Conservation (phyloP, 139 green algal genomes). For the Chlamydomonas schloesseri region DNA sequence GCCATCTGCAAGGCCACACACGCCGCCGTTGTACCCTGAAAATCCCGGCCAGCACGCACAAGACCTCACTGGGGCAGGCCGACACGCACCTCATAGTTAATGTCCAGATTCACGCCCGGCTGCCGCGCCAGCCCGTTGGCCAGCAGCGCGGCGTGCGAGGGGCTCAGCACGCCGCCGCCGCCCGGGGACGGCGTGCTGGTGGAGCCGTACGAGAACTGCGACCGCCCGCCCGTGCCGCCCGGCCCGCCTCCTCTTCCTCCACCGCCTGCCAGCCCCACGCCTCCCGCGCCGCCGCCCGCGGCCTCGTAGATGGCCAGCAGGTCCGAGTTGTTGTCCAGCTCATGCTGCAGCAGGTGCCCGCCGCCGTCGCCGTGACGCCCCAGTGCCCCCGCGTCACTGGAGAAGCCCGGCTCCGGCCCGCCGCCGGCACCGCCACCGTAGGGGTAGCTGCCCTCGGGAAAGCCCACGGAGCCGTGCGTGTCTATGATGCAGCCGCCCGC, state of each 20-base stretch:
- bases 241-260: too few relatives aligned
- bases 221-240: too few relatives aligned
- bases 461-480: neutral
- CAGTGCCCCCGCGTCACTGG: neutral
- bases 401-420: neutral
- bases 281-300: neutral
- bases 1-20: too few relatives aligned
- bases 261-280: too few relatives aligned
- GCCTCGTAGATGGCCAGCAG: neutral
- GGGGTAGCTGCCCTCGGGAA: neutral
- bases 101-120: constrained; percentile 26
- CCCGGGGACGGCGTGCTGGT: neutral
- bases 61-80: too few relatives aligned
- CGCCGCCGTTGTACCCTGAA: too few relatives aligned
- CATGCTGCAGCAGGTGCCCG: neutral
- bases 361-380: neutral
- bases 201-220: neutral
- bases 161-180: neutral
- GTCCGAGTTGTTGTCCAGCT: neutral
- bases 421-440: neutral
- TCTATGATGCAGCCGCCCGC: too few relatives aligned
- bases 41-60: too few relatives aligned
- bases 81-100: constrained; percentile 9
- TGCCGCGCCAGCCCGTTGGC: neutral
- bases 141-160: neutral